Base-by-base conservation (phyloP, 208 protist species). In the Tritrichomonas foetus region DNA sequence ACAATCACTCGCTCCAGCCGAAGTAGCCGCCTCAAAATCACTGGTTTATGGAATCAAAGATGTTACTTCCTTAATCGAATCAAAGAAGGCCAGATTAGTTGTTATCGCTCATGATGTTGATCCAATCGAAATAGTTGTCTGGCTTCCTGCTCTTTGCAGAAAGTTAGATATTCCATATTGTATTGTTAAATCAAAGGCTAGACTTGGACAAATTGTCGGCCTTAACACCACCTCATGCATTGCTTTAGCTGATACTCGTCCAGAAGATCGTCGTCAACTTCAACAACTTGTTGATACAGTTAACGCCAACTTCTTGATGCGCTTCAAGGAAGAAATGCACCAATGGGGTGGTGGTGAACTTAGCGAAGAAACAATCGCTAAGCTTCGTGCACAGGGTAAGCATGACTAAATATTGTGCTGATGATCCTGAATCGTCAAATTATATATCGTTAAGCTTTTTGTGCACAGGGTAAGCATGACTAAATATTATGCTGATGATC, bases 81-180 rank as follows among this genome's bases (percentile, higher is more conserved):
- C 97, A 95, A 99, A 99, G 97, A 98, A 98, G 95, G 99, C 99
- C 47, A 97, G 97, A 95, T 96, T 99, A 44, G 99, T 99, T 93
- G 96, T 99, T 93, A 99, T 99, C 94, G 98, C 99, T 74, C 98
- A 99, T 97, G 99, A 99, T 96, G 99, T 99, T 94, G 98, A 99
- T 95, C 99, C 99, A 93, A 97, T 99, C 94, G 99, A 99, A 96
- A 95, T 99, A 33, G 99, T 99, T 93, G 93, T 99, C 44, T 99
- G 97, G 97, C 97, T 99, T 74, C 99, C 99, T 82, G 97, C 98
- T 93, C 97, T 99, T 36, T 99, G 99, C 97, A 96, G 97, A 94
- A 98, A 99, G 95, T 97, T 99, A 96, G 98, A 99, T 93, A 97
- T 99, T 93, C 99, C 99, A 72, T 99, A 99, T 97, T 98, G 97